Conservation (phyloP, 345 rosid genomes). For the Firmiana major region DNA sequence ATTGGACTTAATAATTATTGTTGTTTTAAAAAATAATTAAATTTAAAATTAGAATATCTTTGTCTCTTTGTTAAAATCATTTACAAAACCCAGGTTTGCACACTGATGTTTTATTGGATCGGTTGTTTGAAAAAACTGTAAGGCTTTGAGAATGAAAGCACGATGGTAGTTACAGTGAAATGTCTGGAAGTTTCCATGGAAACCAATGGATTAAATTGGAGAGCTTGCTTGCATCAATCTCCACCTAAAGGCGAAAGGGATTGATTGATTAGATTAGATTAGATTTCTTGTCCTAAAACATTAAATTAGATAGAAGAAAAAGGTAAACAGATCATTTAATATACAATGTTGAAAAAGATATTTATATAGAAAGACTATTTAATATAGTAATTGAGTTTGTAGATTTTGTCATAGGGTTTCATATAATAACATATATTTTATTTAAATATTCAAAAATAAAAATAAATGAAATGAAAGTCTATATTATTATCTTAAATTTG, state of each 20-base stretch:
- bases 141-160: neutral
- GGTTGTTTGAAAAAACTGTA: neutral
- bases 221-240: neutral
- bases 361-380: too few species aligned
- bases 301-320: neutral
- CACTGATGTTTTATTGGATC: neutral
- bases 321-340: too few species aligned
- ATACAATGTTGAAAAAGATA: neutral
- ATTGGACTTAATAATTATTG: too few species aligned
- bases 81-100: neutral
- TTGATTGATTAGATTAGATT: neutral
- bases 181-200: neutral
- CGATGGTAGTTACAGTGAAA: neutral
- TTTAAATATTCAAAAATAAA: too few species aligned
- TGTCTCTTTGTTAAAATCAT: too few species aligned
- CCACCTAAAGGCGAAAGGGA: neutral
- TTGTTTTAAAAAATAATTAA: too few species aligned
- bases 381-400: too few species aligned
- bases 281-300: neutral
- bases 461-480: too few species aligned
- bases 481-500: too few species aligned
- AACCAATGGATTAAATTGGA: neutral
- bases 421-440: too few species aligned
- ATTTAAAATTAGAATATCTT: too few species aligned
- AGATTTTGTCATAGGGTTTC: too few species aligned